Base-by-base conservation (phyloP, 192 early-diverging fungal species). In the Coemansia sp. region DNA sequence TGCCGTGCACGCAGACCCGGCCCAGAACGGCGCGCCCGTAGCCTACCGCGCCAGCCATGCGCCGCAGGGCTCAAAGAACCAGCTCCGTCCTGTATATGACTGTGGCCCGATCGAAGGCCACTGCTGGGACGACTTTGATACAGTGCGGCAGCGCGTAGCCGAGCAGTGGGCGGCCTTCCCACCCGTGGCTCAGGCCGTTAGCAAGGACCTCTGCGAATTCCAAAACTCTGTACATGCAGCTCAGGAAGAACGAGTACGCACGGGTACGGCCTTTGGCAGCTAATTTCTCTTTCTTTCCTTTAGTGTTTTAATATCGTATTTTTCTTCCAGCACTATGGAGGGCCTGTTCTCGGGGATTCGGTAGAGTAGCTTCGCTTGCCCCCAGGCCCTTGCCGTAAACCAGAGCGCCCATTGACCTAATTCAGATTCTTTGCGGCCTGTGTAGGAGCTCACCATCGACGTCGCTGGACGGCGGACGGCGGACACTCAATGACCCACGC, bases 21-120 rank as follows among this genome's bases (percentile, higher is more conserved):
- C 37, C 14, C 56, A 70, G 51, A 25, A 17, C 26, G 59, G 67
- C 23, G 64, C 54, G 1, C 71, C 64, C 14, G 64, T 75, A 8
- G 64, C 49, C 3, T 63, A 50, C 17, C 64, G 35, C 14, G 7
- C 20, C 19, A 16, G 0, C 22, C 41, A 72, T 14, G 44, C 34
- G 41, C 51, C 63, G 0, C 9, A 59, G 6, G 66, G 58, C 30
- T 37, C 58, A 11, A 47, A 51, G 2, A 81, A 78, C 46, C 30
- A 81, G 18, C 57, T 89, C 19, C 33, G 60, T 30, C 63, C 80
- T 4, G 81, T 89, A 8, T 89, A 86, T 47, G 80, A 87, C 58
- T 61, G 78, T 39, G 82, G 84, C 0, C 57, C 53, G 6, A 43
- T 70, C 21, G 2, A 19, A 9, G 40, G 57, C 20, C 26, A 23